phyloP scores from a whole-genome alignment of 148 eudicot genomes.

The Fagopyrum homotropicum region DNA sequence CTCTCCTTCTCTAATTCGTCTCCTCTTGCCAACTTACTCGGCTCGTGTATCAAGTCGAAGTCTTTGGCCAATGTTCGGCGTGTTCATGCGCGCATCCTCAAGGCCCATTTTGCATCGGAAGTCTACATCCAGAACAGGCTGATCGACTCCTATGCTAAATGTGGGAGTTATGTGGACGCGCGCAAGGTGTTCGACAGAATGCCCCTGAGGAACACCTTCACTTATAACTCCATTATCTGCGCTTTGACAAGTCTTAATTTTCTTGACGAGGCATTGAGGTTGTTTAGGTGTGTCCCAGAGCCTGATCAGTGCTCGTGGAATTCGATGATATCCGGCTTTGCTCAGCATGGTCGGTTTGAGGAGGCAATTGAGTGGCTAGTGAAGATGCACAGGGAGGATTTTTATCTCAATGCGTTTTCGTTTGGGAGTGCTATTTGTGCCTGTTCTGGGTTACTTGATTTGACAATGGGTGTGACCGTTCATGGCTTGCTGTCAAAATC shows the following conservation, averaged over 20 bases:
- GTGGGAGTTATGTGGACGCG: slow-evolving; percentile 43
- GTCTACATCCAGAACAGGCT: slow-evolving; percentile 70
- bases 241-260: slow-evolving; percentile 39
- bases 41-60: slow-evolving; percentile 46
- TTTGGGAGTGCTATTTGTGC: slow-evolving; percentile 85
- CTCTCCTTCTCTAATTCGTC: slow-evolving; percentile 42
- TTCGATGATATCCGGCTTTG: slow-evolving; percentile 69
- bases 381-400: slow-evolving; percentile 57
- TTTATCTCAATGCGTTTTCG: slow-evolving; percentile 49
- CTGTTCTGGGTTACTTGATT: slow-evolving; percentile 56
- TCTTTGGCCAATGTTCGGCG: slow-evolving; percentile 32
- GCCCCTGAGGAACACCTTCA: slow-evolving; percentile 51
- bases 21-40: slow-evolving; percentile 59
- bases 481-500: slow-evolving; percentile 55
- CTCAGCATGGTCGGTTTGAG: slow-evolving; percentile 47
- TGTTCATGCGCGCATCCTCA: slow-evolving; percentile 54
- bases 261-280: slow-evolving; percentile 42
- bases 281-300: slow-evolving; percentile 42
- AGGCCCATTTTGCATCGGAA: slow-evolving; percentile 49
- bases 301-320: slow-evolving; percentile 95
- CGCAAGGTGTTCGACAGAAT: slow-evolving; percentile 62
- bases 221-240: slow-evolving; percentile 52
- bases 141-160: slow-evolving; percentile 60
- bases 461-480: slow-evolving; percentile 50
- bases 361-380: slow-evolving; percentile 49